These are phyloP conservation scores for Populus hybrid DNA, from an alignment of 441 rosid species.

Conservation along the genomic window DNA sequence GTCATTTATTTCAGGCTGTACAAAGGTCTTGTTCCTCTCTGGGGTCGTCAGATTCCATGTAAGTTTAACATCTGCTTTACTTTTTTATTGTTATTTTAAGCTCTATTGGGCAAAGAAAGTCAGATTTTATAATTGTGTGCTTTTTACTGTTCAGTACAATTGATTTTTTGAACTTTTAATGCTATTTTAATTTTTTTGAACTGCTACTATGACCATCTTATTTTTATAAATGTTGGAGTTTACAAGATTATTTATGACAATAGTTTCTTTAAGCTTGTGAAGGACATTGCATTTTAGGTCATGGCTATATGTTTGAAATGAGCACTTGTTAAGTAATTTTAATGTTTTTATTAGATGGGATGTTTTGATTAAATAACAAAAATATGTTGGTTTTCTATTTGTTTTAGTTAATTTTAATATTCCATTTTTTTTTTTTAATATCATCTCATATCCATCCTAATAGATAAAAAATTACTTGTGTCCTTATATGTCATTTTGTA, in stretches of 20 bases:
- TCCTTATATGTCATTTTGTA: background rate
- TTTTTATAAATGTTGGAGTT: too few relatives aligned
- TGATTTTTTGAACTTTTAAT: background rate
- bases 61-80: slow-evolving; percentile 32
- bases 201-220: too few relatives aligned
- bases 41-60: slow-evolving; percentile 99
- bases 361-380: background rate
- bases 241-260: too few relatives aligned
- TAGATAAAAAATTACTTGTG: background rate
- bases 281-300: too few relatives aligned
- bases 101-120: background rate
- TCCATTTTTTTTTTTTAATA: too few relatives aligned
- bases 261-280: too few relatives aligned
- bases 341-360: background rate
- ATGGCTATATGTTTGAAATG: too few relatives aligned
- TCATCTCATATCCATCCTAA: background rate
- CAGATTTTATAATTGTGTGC: background rate
- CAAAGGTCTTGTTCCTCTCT: slow-evolving; percentile 94
- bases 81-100: background rate
- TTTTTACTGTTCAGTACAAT: background rate
- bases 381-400: background rate
- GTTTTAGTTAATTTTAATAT: background rate
- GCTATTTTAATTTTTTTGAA: too few relatives aligned
- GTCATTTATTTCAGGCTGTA: slow-evolving; percentile 61
- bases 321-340: too few relatives aligned